Percentiles rank a stretch among this genome's conserved stretches.
Conservation (phyloP, 208 protist genomes). For the Herpetomonas samuelpessoai region DNA sequence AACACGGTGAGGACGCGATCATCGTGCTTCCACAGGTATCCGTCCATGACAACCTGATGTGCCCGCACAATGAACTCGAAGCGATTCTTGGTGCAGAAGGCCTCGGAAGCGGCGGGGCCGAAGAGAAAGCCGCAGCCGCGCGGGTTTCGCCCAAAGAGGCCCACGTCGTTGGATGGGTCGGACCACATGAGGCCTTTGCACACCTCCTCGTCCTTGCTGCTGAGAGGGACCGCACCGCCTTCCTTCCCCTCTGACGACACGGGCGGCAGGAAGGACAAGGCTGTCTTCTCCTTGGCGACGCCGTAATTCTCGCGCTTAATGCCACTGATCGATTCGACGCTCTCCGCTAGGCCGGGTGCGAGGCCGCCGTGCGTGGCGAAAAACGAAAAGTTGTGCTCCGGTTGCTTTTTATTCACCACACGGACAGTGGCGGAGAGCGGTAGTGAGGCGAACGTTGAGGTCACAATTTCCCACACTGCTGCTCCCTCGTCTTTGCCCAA, state of each 20-base stretch:
- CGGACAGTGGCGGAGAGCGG: conserved; percentile 68
- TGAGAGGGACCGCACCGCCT: conserved; percentile 41
- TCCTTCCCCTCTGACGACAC: conserved; percentile 14
- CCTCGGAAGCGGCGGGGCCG: conserved; percentile 89
- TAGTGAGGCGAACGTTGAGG: conserved; percentile 67
- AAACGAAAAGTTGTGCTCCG: conserved; percentile 87
- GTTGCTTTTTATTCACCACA: neutral
- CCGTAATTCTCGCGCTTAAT: conserved; percentile 46
- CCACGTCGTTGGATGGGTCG: conserved; percentile 92
- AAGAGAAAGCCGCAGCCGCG: conserved; percentile 98
- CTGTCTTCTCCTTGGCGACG: conserved; percentile 13
- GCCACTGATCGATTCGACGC: conserved; percentile 23
- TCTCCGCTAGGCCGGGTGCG: conserved; percentile 71
- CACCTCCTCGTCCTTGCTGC: conserved; percentile 94
- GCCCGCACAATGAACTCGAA: conserved; percentile 95
- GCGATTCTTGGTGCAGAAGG: conserved; percentile 96
- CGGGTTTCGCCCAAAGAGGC: conserved; percentile 94
- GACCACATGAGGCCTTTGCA: conserved; percentile 98
- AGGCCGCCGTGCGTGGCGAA: conserved; percentile 98
- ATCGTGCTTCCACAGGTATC: conserved; percentile 63
- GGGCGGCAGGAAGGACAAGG: neutral
- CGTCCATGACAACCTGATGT: conserved; percentile 92
- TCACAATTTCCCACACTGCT: conserved; percentile 68
- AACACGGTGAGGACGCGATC: conserved; percentile 63
- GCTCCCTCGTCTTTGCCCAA: conserved; percentile 35